A percentile compares a stretch with the other conserved stretches of the same genome.
These are phyloP conservation scores for Rhizophagus sp. DNA, from an alignment of 192 early-diverging fungal species.

Conservation along the genomic window DNA sequence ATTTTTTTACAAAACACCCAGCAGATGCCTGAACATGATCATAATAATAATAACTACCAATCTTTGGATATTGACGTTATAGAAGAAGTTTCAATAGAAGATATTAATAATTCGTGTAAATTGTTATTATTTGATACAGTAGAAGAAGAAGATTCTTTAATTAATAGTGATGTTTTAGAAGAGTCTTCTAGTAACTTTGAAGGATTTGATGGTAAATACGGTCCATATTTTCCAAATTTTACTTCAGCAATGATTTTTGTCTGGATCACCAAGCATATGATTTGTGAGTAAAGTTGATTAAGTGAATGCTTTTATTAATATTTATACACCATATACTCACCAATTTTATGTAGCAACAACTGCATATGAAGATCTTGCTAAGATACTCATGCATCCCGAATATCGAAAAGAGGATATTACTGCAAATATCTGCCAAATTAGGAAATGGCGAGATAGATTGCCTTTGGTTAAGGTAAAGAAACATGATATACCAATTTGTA, in stretches of 20 bases:
- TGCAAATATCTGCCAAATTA: neutral
- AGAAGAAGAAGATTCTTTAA: neutral
- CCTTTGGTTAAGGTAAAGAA: neutral
- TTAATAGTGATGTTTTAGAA: neutral
- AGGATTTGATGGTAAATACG: neutral
- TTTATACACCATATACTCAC: too few species aligned
- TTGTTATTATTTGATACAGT: too few species aligned
- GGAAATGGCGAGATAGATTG: neutral
- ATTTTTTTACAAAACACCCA: too few species aligned
- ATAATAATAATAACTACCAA: too few species aligned
- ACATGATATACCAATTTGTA: neutral
- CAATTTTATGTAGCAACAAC: neutral
- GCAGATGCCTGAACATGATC: too few species aligned
- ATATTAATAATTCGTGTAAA: too few species aligned
- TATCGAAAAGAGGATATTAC: neutral
- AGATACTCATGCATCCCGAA: neutral
- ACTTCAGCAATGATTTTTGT: neutral
- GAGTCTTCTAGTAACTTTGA: neutral
- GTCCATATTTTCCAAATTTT: neutral
- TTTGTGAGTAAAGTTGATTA: neutral
- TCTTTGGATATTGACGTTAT: too few species aligned
- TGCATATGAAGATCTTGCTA: constrained; percentile 10
- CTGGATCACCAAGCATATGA: neutral
- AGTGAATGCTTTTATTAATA: neutral
- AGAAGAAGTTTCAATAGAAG: too few species aligned